A percentile compares a stretch with the other conserved stretches of the same genome.
Conservation (phyloP, 805 yeast species). For the Hanseniaspora guilliermondii region DNA sequence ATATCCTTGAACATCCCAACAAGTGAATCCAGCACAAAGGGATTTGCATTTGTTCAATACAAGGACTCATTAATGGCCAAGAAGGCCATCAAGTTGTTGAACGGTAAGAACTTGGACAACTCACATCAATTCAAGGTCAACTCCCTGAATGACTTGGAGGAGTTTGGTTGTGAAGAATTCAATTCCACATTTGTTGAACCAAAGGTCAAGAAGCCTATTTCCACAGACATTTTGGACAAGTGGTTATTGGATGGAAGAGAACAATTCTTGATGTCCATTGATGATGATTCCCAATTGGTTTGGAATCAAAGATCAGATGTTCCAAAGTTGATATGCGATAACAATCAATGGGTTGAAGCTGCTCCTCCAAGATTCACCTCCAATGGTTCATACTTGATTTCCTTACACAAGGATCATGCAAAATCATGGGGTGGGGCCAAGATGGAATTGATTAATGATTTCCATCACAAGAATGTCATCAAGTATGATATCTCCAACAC, state of each 20-base stretch:
- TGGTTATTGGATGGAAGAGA: conserved; percentile 96
- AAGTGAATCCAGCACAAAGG: conserved; percentile 68
- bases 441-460: conserved; percentile 56
- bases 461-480: conserved; percentile 79
- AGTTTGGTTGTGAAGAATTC: conserved; percentile 55
- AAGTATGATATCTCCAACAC: conserved; percentile 84
- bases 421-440: conserved; percentile 91
- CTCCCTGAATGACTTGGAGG: conserved; percentile 70
- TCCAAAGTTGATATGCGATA: conserved; percentile 67
- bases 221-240: conserved; percentile 69
- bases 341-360: conserved; percentile 80
- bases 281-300: conserved; percentile 68
- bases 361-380: conserved; percentile 78
- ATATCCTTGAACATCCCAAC: conserved; percentile 72
- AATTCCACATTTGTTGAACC: conserved; percentile 60
- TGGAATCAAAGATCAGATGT: conserved; percentile 68
- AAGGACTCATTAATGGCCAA: conserved; percentile 54
- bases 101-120: conserved; percentile 84
- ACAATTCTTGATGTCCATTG: conserved; percentile 69
- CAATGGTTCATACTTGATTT: conserved; percentile 74
- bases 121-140: conserved; percentile 83
- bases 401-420: conserved; percentile 88
- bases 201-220: conserved; percentile 52
- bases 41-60: conserved; percentile 76
- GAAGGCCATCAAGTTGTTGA: conserved; percentile 64